Base-by-base conservation (phyloP, 163 green algal species). In the Chloroidium sp. region DNA sequence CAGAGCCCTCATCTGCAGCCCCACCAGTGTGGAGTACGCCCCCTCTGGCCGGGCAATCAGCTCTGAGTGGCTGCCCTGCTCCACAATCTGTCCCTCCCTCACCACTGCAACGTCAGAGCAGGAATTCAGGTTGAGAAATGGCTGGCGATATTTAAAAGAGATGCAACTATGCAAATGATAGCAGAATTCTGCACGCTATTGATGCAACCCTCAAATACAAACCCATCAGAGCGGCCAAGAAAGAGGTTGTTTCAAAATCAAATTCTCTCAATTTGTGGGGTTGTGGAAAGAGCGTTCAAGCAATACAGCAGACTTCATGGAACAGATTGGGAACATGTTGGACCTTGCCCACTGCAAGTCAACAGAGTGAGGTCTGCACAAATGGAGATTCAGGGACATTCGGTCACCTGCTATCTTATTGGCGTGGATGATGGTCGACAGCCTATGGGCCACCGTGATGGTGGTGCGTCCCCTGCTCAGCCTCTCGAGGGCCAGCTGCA, bases 51-150 rank as follows among this genome's bases (percentile, higher is more conserved):
- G 72, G 4, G 60, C 76, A 59, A 95, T 83, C 74, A 98, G 90
- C 81, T 93, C 78, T 2, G 80, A n/a, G 82, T 98, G 94, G 2
- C 75, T 92, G 76, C 95, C 95, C 64, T 90, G 82, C 88, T 98
- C 94, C 76, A 97, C 91, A 62, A 97, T 86, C 6, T 64, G 8
- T 1, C 93, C 91, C 61, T 84, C 69, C 76, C 89, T 80, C 67
- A 98, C 90, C 69, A 98, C 94, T 82, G 87, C 83, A 76, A 2
- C 69, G 58, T 10, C 69, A 76, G 3, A 76, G 69, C 2, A 36
- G 36, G 36, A 36, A 36, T 36, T 36, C 36, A 36, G 36, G 36
- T 36, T 36, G 36, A 36, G 36, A 36, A 36, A 36, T 36, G 36
- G 36, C 36, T 36, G 36, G 36, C 36, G 36, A 36, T 36, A 36